Evolutionary conservation across 2,329 filamentous ascomycete species (phyloP).

Genomic region (Xylaria sp.): DNA sequence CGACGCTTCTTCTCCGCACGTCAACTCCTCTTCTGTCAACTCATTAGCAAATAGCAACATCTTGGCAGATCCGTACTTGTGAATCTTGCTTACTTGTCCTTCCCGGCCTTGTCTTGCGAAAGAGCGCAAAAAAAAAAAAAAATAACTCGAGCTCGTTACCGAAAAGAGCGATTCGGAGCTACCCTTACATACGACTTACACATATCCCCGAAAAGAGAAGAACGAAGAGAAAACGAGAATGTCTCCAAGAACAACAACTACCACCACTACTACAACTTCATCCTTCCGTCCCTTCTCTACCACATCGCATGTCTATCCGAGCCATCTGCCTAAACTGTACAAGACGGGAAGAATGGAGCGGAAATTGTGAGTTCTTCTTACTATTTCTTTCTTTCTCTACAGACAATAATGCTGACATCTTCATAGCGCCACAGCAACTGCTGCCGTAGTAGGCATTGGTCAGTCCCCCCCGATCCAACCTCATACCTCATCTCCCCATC

Average conservation of each 20-base stretch:
- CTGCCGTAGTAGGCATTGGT: constrained; percentile 33
- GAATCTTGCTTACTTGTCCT: not conserved
- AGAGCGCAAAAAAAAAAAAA: not conserved
- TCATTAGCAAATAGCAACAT: too few relatives aligned
- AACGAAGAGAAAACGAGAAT: not conserved
- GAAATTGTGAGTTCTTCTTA: constrained; percentile 18
- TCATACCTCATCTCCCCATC: too few relatives aligned
- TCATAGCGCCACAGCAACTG: constrained; percentile 29
- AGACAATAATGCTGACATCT: not conserved
- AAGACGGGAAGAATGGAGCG: constrained; percentile 27
- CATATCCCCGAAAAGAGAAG: not conserved
- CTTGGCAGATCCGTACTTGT: too few relatives aligned
- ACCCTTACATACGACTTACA: too few relatives aligned
- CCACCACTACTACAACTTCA: constrained; percentile 12
- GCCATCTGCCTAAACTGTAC: constrained; percentile 29
- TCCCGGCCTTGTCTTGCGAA: not conserved
- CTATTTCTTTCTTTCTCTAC: not conserved
- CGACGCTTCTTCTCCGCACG: too few relatives aligned
- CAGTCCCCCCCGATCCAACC: constrained; percentile 11
- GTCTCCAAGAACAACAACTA: not conserved
- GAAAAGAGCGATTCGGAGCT: too few relatives aligned
- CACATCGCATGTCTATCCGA: constrained; percentile 28
- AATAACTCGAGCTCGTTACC: too few relatives aligned
- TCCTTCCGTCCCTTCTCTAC: constrained; percentile 27
- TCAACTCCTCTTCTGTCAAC: too few relatives aligned